Base-by-base conservation (phyloP, 164 flowering plant genomes). In the Magnolia kwangsiensis region DNA sequence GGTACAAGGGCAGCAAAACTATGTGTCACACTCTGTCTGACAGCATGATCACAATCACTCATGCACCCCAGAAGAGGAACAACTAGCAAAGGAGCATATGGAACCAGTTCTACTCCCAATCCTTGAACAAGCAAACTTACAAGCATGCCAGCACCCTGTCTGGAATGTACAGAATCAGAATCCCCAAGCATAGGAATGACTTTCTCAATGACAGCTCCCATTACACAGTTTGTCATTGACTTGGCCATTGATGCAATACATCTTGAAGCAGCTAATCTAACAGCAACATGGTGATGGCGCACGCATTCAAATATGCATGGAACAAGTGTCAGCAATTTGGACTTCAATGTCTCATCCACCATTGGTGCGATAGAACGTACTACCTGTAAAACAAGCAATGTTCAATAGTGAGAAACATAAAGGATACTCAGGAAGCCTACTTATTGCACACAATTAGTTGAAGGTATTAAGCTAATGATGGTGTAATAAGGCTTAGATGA, bases 1-100 rank as follows among this genome's bases (percentile, higher is more conserved):
- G 99, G 99, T 29, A 96, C 99, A 74, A 96, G 90, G 13, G 98
- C 93, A 80, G 99, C 99, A 91, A 96, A 96, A 84, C 98, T 94
- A 55, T 89, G 97, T 29, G 98, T 96, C 63, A 96, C 98, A 85
- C 95, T 90, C 81, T 91, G 95, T 78, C 99, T 87, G 67, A 96
- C 99, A 51, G 95, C 87, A 78, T 79, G 86, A 80, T 96, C 96
- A 86, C 85, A 84, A 82, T 96, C 99, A 83, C 98, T 86, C 99
- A 96, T 96, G 81, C 99, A 93, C 85, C 93, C 85, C 8, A 96
- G 84, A 80, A 96, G 98, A 77, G 98, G 98, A 80, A 96, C 97
- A 76, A 94, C 99, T 72, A 96, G 83, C 79, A 91, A 83, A 58
- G 94, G 86, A 76, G 98, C 92, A 91, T 94, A 96, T 0, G 97